Evolutionary conservation across 1,139 yeast species (phyloP), one percentile per base, ranked within the genome.

Genomic region (Protomyces pachydermus): DNA sequence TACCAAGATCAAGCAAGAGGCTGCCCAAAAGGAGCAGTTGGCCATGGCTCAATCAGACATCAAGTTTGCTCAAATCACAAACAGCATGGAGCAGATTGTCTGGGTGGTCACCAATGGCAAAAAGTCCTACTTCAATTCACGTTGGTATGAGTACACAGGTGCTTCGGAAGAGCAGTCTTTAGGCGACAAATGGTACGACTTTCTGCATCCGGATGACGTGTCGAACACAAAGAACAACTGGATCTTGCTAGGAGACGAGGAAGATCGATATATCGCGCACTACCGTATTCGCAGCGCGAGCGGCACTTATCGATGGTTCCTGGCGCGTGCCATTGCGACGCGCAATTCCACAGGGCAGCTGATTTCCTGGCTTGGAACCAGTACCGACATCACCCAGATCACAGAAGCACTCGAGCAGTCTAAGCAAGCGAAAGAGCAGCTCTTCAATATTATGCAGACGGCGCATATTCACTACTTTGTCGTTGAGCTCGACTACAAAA

Each of bases 81-180:
- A 60, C 42, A 54, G 42, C 23, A 54, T 60, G 58, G 58, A 54
- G 51, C 58, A 54, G 39, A 48, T 60, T 28, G 54, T 60, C 10
- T 60, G 64, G 64, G 50, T 54, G 12, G 50, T 37, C 10, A 20
- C 18, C 12, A 42, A 54, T 25, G 58, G 58, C 12, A 8, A 37
- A 23, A 51, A 39, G 28, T 51, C 45, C 12, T 54, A 54, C 39
- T 60, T 54, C 54, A 60, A 60, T 25, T 20, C 18, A 18, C 35
- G 64, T n/a, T 60, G 64, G 64, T 60, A 60, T 28, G 58, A 60
- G 23, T 46, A 37, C 32, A 60, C 64, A 1, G 64, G 64, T n/a
- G 54, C 58, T 4, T 50, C 56, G 12, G 54, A 45, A 18, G 54
- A 16, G 6, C 14, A 53, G 6, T 58, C 62, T 8, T 45, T 58